Evolutionary conservation across 1,284 basidiomycete species (phyloP), one percentile per base, ranked within the genome.

Genomic region (Afroboletus lepidellus): DNA sequence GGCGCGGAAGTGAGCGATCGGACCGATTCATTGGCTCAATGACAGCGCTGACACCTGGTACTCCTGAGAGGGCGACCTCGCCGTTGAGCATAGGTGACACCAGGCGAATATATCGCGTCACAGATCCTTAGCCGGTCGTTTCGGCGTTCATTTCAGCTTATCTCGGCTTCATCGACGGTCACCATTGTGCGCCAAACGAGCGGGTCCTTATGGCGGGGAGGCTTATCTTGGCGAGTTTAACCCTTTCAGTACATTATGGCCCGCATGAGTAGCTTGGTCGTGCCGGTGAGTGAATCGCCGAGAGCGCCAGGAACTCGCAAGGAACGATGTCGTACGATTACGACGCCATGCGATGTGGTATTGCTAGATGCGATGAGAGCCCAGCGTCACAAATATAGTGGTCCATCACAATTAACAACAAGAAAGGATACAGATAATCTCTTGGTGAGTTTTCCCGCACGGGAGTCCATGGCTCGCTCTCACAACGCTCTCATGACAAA

Each of bases 351-450:
- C 54, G 57, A 60, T 24, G 25, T 44, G 34, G 55, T 61, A 41
- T 30, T 46, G 54, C 43, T 46, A 47, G 39, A 47, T 46, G 34
- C 47, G 64, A 56, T 63, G 62, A 65, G 60, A 65, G 48, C 41
- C n/a, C 36, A 48, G 42, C 38, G 50, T 27, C 46, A 68, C 54
- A 65, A 66, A 64, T 68, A 46, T 67, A 46, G 64, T 39, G 50
- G 39, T 51, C 38, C 58, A 63, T 69, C 60, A 63, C 60, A 67
- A 64, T 69, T 68, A 63, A 61, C 56, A 60, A 61, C 65, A 20
- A 63, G 60, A 67, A 67, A 53, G 65, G 62, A 64, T 60, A 60
- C 53, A 46, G 56, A 30, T 58, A 54, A 41, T 20, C 46, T 32
- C 51, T 42, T 48, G 51, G 61, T 60, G 53, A 57, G 61, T 50